Conservation (phyloP, 352 stramenopile genomes). For the Thalassiosira sp. region DNA sequence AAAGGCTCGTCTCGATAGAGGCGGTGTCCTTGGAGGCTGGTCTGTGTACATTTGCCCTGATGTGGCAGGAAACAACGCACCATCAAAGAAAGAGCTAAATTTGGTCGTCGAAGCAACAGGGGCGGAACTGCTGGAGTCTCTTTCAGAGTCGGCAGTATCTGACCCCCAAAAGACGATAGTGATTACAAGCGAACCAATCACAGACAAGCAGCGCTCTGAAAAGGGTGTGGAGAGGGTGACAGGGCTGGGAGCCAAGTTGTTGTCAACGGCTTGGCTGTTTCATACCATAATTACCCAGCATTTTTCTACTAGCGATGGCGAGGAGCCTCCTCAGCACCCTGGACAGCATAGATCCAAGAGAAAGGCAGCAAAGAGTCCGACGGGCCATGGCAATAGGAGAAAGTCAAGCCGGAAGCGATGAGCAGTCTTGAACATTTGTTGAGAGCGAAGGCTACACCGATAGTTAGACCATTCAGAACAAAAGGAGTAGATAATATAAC, state of each 20-base stretch:
- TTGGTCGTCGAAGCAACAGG: slow-evolving; percentile 63
- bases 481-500: too few relatives aligned
- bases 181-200: slow-evolving; percentile 57
- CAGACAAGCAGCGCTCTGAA: slow-evolving; percentile 24
- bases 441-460: too few relatives aligned
- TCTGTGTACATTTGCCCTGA: slow-evolving; percentile 58
- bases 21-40: slow-evolving; percentile 52
- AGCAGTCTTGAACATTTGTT: too few relatives aligned
- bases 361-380: slow-evolving; percentile 3
- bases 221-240: slow-evolving; percentile 28
- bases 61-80: slow-evolving; percentile 67
- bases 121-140: slow-evolving; percentile 34
- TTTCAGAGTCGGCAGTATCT: slow-evolving; percentile 23
- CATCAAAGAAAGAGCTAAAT: slow-evolving; percentile 46
- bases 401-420: slow-evolving; percentile 19
- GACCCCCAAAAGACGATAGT: slow-evolving; percentile 45
- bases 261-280: slow-evolving; percentile 45
- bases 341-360: slow-evolving; percentile 4
- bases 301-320: slow-evolving; percentile 4
- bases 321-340: neutral
- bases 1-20: slow-evolving; percentile 23
- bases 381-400: neutral
- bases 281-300: slow-evolving; percentile 53
- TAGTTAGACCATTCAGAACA: too few relatives aligned
- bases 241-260: slow-evolving; percentile 33